These are phyloP conservation scores for Phaeosphaeriaceae sp. DNA, from an alignment of 2,329 filamentous ascomycete genomes.

Conservation along the genomic window DNA sequence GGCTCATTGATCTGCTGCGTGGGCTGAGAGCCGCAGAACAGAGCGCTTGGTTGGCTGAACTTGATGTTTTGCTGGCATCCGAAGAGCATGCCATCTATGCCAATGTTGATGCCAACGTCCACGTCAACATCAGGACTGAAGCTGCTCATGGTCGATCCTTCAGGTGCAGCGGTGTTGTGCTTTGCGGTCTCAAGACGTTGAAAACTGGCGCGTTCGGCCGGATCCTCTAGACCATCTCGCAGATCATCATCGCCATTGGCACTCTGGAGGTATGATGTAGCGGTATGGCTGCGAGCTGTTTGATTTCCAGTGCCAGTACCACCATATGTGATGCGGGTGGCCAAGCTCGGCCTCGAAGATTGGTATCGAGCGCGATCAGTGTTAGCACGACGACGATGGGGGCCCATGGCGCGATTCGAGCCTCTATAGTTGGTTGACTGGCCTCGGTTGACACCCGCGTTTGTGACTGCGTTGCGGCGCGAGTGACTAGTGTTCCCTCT, in stretches of 20 bases:
- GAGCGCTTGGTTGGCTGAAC: not conserved
- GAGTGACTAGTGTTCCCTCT: not conserved
- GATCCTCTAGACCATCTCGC: too few relatives aligned
- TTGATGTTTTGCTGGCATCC: not conserved
- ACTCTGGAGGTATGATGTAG: not conserved
- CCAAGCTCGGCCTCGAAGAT: not conserved
- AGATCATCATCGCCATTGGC: not conserved
- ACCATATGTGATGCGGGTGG: slow-evolving; percentile 2
- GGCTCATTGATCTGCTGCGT: not conserved
- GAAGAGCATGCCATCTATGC: not conserved
- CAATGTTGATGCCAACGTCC: not conserved
- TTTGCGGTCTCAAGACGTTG: too few relatives aligned
- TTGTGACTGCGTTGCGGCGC: not conserved
- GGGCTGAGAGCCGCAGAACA: slow-evolving; percentile 5
- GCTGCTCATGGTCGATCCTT: not conserved
- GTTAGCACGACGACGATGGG: not conserved
- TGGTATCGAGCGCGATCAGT: not conserved
- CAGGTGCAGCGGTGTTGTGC: not conserved
- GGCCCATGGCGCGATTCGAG: not conserved
- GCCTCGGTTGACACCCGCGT: not conserved
- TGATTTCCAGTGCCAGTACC: not conserved
- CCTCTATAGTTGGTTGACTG: not conserved
- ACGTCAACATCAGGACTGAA: not conserved
- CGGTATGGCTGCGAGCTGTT: not conserved
- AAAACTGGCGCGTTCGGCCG: not conserved